A percentile compares a stretch with the other conserved stretches of the same genome.
Evolutionary conservation across 1,284 basidiomycete genomes (phyloP).

Genomic region (Apiotrichum akiyoshidainum): DNA sequence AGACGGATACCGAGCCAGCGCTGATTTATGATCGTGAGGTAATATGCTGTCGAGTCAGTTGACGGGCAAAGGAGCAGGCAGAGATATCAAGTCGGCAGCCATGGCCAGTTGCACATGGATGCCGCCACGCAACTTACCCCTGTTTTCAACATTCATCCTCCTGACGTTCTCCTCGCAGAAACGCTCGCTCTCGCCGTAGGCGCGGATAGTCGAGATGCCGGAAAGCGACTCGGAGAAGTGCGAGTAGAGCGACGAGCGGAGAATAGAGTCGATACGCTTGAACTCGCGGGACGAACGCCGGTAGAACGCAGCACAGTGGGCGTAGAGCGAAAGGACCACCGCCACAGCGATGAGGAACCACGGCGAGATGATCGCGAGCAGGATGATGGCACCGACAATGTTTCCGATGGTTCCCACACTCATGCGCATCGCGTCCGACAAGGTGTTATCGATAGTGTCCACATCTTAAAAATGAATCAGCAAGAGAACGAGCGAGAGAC

Average conservation of each 20-base stretch:
- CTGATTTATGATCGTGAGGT: slow-evolving; percentile 63
- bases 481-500: too few species aligned
- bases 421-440: slow-evolving; percentile 71
- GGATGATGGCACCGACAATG: slow-evolving; percentile 58
- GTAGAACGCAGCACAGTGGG: slow-evolving; percentile 73
- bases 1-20: slow-evolving; percentile 85
- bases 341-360: slow-evolving; percentile 77
- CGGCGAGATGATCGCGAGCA: slow-evolving; percentile 71
- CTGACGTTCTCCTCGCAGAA: slow-evolving; percentile 71
- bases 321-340: slow-evolving; percentile 57
- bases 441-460: slow-evolving; percentile 72
- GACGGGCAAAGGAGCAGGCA: too few species aligned
- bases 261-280: slow-evolving; percentile 57
- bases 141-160: slow-evolving; percentile 75
- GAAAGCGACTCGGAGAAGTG: slow-evolving; percentile 86
- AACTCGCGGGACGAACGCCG: slow-evolving; percentile 82
- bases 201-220: slow-evolving; percentile 80
- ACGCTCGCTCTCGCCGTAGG: slow-evolving; percentile 67
- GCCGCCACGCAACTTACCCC: too few species aligned
- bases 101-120: too few species aligned
- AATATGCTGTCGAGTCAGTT: too few species aligned
- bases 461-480: too few species aligned
- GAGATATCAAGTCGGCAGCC: too few species aligned
- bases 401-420: slow-evolving; percentile 51
- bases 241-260: slow-evolving; percentile 63